Evolutionary conservation across 345 rosid species (phyloP).

Genomic region (Melastoma malabathricum): DNA sequence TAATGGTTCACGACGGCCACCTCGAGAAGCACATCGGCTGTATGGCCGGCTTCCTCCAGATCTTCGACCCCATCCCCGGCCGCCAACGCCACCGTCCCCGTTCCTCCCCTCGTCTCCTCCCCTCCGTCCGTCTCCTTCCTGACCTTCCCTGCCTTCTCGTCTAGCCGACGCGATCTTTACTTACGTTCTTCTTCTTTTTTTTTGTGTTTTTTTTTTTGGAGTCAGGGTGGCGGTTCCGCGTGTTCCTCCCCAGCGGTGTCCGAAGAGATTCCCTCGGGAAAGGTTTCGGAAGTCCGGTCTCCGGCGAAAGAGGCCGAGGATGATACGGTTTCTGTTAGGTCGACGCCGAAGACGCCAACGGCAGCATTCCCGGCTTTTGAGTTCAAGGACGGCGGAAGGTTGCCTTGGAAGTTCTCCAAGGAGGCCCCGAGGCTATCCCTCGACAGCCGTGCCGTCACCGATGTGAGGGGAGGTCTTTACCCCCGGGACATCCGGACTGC

Average conservation of each 20-base stretch:
- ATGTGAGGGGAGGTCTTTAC: constrained; percentile 74
- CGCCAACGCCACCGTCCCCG: constrained; percentile 60
- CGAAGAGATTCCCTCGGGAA: constrained; percentile 20
- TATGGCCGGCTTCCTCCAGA: constrained; percentile 94
- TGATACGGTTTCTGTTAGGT: constrained; percentile 16
- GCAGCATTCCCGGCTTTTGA: constrained; percentile 44
- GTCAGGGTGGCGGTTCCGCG: constrained; percentile 19
- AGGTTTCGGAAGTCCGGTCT: constrained; percentile 22
- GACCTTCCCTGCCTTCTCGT: not conserved
- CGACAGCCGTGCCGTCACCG: constrained; percentile 86
- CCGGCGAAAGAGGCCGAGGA: constrained; percentile 28
- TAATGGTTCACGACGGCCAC: constrained; percentile 30
- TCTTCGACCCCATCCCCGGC: constrained; percentile 75
- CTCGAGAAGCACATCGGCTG: constrained; percentile 73
- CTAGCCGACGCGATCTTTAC: not conserved
- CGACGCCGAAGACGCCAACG: constrained; percentile 19
- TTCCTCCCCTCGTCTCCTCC: constrained; percentile 31
- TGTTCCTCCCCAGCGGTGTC: constrained; percentile 20
- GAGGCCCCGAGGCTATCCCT: constrained; percentile 94
- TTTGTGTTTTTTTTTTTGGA: constrained; percentile 17
- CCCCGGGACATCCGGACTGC: constrained; percentile 60
- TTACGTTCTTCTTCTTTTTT: not conserved
- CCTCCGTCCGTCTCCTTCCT: not conserved
- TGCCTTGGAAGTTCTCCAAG: constrained; percentile 74
- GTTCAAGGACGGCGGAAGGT: constrained; percentile 35